Conservation (phyloP, 805 yeast species). For the Wickerhamiella brachini region DNA sequence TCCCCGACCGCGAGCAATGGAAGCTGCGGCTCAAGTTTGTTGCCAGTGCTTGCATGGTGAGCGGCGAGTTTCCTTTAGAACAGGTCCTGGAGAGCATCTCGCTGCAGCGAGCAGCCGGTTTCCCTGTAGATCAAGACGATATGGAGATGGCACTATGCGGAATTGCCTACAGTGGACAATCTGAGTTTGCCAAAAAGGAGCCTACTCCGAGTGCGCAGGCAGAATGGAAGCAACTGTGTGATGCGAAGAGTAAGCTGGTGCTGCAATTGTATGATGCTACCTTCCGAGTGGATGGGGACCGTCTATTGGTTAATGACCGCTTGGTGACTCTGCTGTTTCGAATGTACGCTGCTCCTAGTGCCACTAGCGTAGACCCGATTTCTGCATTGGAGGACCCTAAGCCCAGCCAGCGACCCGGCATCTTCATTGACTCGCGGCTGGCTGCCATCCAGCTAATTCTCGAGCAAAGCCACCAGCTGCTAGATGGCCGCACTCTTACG, state of each 20-base stretch:
- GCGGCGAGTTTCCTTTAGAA: slow-evolving; percentile 15
- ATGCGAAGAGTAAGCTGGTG: slow-evolving; percentile 15
- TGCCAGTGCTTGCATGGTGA: slow-evolving; percentile 9
- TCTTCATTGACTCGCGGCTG: slow-evolving; percentile 8
- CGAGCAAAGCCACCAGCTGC: slow-evolving; percentile 6
- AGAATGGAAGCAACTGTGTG: slow-evolving; percentile 17
- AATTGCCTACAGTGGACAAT: slow-evolving; percentile 19
- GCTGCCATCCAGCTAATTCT: slow-evolving; percentile 7
- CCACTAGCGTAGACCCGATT: slow-evolving; percentile 10
- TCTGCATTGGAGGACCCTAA: slow-evolving; percentile 15
- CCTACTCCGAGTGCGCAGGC: slow-evolving; percentile 6
- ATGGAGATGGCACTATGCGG: slow-evolving; percentile 18
- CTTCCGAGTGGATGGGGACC: slow-evolving; percentile 15
- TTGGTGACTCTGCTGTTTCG: slow-evolving; percentile 18
- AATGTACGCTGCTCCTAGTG: slow-evolving; percentile 14
- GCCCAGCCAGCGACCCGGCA: slow-evolving; percentile 6
- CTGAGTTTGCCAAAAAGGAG: slow-evolving; percentile 11
- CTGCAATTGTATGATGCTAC: slow-evolving; percentile 15
- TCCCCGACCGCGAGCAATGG: slow-evolving; percentile 20
- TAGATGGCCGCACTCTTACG: slow-evolving; percentile 11
- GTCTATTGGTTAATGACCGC: slow-evolving; percentile 14
- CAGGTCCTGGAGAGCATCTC: slow-evolving; percentile 17
- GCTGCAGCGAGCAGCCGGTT: slow-evolving; percentile 23
- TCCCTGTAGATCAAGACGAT: slow-evolving; percentile 18
- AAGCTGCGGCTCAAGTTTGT: slow-evolving; percentile 20